These are phyloP conservation scores for Gloeopeniophorella convolvens DNA, from an alignment of 768 basidiomycete species.

Conservation along the genomic window DNA sequence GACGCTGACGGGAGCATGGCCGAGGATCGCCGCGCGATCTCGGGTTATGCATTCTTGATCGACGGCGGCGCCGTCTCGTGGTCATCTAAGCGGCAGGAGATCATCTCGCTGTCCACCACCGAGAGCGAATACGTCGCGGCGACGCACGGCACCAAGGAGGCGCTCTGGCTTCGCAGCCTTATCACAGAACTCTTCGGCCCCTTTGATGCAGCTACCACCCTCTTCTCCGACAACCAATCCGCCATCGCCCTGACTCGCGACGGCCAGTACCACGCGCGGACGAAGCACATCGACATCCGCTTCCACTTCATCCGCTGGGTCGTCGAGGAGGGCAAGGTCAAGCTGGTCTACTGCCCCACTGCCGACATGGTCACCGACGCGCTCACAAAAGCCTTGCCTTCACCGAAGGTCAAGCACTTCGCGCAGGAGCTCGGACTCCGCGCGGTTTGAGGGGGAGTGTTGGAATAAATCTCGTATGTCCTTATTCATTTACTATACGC, in stretches of 20 bases:
- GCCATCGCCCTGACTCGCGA: constrained; percentile 29
- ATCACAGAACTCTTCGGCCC: constrained; percentile 9
- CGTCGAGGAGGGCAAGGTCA: no score
- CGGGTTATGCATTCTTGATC: constrained; percentile 34
- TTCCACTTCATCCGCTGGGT: no score
- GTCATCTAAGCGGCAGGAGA: constrained; percentile 32
- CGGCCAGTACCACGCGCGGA: constrained; percentile 26
- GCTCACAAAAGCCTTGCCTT: no score
- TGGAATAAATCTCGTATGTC: no score
- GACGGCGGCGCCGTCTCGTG: constrained; percentile 33
- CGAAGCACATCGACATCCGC: constrained; percentile 37
- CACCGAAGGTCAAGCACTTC: no score
- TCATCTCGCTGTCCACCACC: constrained; percentile 35
- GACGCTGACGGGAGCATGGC: constrained; percentile 25
- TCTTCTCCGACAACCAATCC: no score
- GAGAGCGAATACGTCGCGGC: constrained; percentile 39
- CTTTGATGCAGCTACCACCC: constrained; percentile 28
- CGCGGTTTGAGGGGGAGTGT: no score
- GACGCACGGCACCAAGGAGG: no score
- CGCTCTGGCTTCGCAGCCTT: constrained; percentile 30
- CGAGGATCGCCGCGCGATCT: constrained; percentile 28
- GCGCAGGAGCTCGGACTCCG: no score
- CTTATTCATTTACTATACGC: no score
- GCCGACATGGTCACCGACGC: no score
- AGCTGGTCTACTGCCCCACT: no score